Percentiles rank a stretch among this genome's conserved stretches.
These are phyloP conservation scores for Russula brevipes DNA, from an alignment of 768 basidiomycete genomes.

Conservation along the genomic window DNA sequence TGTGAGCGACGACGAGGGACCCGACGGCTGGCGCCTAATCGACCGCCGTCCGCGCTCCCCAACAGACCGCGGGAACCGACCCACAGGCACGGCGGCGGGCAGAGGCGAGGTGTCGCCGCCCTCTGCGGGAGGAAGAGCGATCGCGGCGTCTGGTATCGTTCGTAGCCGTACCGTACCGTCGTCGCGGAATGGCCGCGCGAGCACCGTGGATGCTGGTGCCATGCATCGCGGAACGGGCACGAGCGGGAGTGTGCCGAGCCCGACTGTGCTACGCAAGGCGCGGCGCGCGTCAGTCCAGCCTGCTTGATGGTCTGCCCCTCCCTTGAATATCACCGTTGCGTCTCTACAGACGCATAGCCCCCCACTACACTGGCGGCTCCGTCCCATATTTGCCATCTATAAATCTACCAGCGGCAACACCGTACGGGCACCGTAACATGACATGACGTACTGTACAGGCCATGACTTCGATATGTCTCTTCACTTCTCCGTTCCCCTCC, in stretches of 20 bases:
- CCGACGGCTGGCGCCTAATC: constrained; percentile 31
- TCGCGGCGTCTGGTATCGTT: constrained; percentile 36
- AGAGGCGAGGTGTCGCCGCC: constrained; percentile 30
- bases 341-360: neutral
- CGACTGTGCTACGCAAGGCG: constrained; percentile 17
- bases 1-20: constrained; percentile 38
- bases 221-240: neutral
- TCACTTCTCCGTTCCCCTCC: neutral
- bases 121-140: constrained; percentile 26
- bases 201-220: neutral
- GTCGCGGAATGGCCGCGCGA: constrained; percentile 27
- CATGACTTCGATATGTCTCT: neutral
- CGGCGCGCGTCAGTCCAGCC: constrained; percentile 21
- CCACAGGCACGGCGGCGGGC: no score
- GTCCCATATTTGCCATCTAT: neutral
- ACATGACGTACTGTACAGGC: neutral
- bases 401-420: neutral
- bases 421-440: constrained; percentile 1
- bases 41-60: constrained; percentile 15
- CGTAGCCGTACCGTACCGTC: constrained; percentile 66
- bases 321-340: neutral
- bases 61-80: no score
- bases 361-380: neutral
- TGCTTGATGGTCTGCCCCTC: neutral
- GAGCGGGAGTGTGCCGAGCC: neutral